Percentiles rank a stretch among this genome's conserved stretches.
Evolutionary conservation across 768 basidiomycete species (phyloP).

Genomic region (Rhodosporidiobolus odoratus): DNA sequence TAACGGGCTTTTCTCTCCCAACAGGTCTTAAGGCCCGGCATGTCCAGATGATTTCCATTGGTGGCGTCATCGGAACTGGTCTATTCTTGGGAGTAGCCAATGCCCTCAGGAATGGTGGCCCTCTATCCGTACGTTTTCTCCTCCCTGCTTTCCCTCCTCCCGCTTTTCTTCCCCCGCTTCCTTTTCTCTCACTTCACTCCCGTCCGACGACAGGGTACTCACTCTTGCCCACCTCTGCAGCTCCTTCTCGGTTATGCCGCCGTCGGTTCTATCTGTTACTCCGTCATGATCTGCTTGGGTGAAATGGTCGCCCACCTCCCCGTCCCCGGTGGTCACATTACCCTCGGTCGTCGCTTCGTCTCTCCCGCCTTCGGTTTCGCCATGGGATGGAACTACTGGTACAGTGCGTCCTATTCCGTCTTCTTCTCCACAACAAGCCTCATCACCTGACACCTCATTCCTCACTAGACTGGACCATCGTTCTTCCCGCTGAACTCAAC

Average conservation of each 20-base stretch:
- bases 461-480: neutral
- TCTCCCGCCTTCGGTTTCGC: slow-evolving; percentile 41
- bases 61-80: slow-evolving; percentile 34
- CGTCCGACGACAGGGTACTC: neutral
- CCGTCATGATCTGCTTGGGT: slow-evolving; percentile 38
- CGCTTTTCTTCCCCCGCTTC: neutral
- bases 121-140: slow-evolving; percentile 27
- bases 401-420: slow-evolving; percentile 25
- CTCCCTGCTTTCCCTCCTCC: neutral
- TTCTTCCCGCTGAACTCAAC: slow-evolving; percentile 67
- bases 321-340: slow-evolving; percentile 42
- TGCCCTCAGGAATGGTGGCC: slow-evolving; percentile 41
- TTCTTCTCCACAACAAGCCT: neutral
- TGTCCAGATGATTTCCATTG: slow-evolving; percentile 32
- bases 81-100: slow-evolving; percentile 43
- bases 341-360: slow-evolving; percentile 40
- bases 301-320: slow-evolving; percentile 39
- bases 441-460: neutral
- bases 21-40: neutral
- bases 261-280: slow-evolving; percentile 30
- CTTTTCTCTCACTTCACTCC: neutral
- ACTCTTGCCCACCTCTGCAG: neutral
- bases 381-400: slow-evolving; percentile 55
- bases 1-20: neutral
- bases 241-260: slow-evolving; percentile 37